phyloP scores from a whole-genome alignment of 2,329 filamentous ascomycete genomes.

The Colletotrichum sp. region DNA sequence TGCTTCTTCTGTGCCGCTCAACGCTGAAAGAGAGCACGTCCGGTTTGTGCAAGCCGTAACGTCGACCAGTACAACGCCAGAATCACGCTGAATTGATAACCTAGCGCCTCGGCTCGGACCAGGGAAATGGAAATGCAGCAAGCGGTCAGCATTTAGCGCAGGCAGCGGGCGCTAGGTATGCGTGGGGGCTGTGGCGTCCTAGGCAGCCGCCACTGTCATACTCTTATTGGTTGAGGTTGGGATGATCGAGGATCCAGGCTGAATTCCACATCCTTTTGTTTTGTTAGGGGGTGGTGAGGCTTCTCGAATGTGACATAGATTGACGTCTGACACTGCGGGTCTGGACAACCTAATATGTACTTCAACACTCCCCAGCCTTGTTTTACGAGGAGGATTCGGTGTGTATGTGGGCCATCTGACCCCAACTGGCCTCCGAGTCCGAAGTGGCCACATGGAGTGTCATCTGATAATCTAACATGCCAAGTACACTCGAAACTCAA shows the following conservation, averaged over 20 bases:
- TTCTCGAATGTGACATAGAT: not conserved
- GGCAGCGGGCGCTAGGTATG: not conserved
- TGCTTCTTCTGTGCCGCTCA: not conserved
- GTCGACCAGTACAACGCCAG: not conserved
- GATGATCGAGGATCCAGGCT: not conserved
- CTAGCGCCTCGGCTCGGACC: not conserved
- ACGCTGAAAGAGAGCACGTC: not conserved
- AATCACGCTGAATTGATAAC: not conserved
- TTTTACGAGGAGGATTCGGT: not conserved
- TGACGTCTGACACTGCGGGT: not conserved
- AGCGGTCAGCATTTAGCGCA: not conserved
- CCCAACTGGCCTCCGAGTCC: not conserved
- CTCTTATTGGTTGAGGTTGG: not conserved
- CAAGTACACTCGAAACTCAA: not conserved
- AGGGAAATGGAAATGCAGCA: not conserved
- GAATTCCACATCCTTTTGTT: not conserved
- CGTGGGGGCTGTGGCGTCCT: not conserved
- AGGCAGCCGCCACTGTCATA: not conserved
- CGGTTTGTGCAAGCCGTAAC: not conserved
- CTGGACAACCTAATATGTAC: not conserved
- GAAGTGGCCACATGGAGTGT: not conserved
- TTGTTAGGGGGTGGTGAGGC: not conserved
- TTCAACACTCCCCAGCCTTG: not conserved
- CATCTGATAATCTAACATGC: not conserved
- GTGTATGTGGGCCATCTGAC: not conserved